Percentiles rank a stretch among this genome's conserved stretches.
Evolutionary conservation across 2,329 filamentous ascomycete genomes (phyloP).

Genomic region (Alternaria panax): DNA sequence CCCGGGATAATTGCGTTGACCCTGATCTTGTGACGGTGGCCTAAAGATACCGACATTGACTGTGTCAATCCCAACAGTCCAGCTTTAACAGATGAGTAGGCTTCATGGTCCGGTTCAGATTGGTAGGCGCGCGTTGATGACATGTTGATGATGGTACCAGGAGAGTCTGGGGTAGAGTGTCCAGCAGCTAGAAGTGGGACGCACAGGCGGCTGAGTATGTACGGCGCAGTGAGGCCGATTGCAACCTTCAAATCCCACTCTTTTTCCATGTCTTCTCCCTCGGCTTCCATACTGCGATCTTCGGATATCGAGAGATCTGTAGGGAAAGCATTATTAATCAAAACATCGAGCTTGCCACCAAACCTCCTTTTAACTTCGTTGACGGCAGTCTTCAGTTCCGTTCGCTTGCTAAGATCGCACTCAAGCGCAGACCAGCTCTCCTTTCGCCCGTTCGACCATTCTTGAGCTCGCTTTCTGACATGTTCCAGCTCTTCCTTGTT

Average conservation of each 20-base stretch:
- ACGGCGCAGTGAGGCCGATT: constrained; percentile 46
- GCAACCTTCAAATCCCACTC: constrained; percentile 47
- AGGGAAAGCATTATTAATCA: constrained; percentile 49
- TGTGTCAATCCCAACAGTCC: constrained; percentile 60
- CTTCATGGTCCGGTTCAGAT: constrained; percentile 59
- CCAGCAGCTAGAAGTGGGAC: constrained; percentile 37
- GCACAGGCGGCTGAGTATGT: constrained; percentile 43
- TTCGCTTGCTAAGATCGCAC: constrained; percentile 53
- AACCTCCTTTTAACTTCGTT: constrained; percentile 48
- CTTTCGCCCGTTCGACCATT: constrained; percentile 25
- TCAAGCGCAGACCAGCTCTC: constrained; percentile 29
- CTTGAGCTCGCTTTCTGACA: constrained; percentile 41
- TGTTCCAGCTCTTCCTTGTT: constrained; percentile 52
- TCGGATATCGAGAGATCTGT: constrained; percentile 36
- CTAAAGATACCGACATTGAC: constrained; percentile 57
- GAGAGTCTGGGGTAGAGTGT: constrained; percentile 25
- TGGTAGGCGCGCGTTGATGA: constrained; percentile 60
- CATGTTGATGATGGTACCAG: constrained; percentile 55
- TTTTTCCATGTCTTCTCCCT: constrained; percentile 37
- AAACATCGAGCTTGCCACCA: constrained; percentile 41
- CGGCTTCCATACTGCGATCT: constrained; percentile 41
- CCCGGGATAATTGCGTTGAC: constrained; percentile 61
- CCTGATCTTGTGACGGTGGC: constrained; percentile 53
- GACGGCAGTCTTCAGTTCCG: constrained; percentile 48
- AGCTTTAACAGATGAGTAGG: constrained; percentile 60